These are phyloP conservation scores for Purshia tridentata DNA, from an alignment of 306 rosid species.

Conservation along the genomic window DNA sequence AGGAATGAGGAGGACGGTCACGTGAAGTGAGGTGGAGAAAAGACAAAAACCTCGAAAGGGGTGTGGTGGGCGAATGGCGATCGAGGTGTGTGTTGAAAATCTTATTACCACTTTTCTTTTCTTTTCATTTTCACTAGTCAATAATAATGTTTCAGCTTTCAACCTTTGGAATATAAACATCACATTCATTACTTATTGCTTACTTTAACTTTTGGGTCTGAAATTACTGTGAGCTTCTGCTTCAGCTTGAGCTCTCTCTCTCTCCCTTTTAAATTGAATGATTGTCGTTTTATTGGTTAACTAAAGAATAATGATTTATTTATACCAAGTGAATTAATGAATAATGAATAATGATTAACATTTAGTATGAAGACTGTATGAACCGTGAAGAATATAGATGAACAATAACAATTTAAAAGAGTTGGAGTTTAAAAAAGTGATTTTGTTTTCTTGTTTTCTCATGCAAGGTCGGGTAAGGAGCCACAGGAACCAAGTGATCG, in stretches of 20 bases:
- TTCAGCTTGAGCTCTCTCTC: too few species aligned
- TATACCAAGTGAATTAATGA: too few species aligned
- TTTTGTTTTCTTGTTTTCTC: not conserved
- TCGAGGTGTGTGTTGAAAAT: not conserved
- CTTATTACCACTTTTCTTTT: not conserved
- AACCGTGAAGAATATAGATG: too few species aligned
- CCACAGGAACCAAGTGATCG: not conserved
- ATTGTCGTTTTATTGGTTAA: not conserved
- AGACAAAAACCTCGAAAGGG: not conserved
- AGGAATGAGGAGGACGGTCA: not conserved
- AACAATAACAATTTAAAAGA: too few species aligned
- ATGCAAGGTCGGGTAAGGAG: not conserved
- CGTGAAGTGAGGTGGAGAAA: conserved; percentile 2
- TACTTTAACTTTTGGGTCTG: not conserved
- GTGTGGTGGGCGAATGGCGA: not conserved
- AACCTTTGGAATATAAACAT: not conserved
- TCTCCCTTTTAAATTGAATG: too few species aligned
- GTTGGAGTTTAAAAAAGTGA: not conserved
- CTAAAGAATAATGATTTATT: too few species aligned
- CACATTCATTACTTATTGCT: not conserved
- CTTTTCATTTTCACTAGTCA: not conserved
- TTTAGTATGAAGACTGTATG: too few species aligned
- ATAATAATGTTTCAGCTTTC: conserved; percentile 2
- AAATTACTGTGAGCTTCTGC: not conserved
- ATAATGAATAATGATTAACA: too few species aligned